Evolutionary conservation across 2,329 filamentous ascomycete species (phyloP), one percentile per base, ranked within the genome.

Genomic region (Rhexocercosporidium sp.): DNA sequence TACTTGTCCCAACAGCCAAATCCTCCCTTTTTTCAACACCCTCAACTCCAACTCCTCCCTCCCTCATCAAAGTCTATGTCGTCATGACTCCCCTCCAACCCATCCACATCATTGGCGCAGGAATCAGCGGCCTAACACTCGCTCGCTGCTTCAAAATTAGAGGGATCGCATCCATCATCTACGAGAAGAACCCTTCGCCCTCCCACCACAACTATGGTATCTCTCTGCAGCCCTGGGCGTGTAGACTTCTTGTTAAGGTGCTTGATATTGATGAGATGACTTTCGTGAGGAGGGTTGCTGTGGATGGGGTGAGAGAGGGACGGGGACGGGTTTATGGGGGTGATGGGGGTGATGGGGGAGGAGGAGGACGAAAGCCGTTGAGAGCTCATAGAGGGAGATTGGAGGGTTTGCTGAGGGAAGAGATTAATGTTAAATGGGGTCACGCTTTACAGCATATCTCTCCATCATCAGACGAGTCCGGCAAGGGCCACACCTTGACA

Each of bases 91-190:
- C 25, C 31, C 57, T n/a, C n/a, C n/a, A n/a, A n/a, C n/a, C 67
- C 51, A 34, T 71, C 20, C 66, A 65, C 34, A 69, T 71, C 29
- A 49, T 69, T 29, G 67, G 69, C 16, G 60, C 63, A 6, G 69
- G 67, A 3, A 47, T 71, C 22, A 60, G 53, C 25, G 69, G 69
- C 6, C 54, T 71, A 9, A 65, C 66, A 16, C 64, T 71, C 39
- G 67, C 59, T 22, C 61, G 63, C n/a, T 61, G 65, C 41, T 59
- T 68, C 39, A 56, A 39, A 20, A 66, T 65, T 20, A 53, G 41
- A 51, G 64, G 64, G 39, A 66, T 71, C 11, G 54, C 54, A 14
- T 27, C 49, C 34, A 44, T 68, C 11, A 57, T 69, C 3, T 68
- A 66, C 22, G 69, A 69, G 39, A 67, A 63, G 27, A 66, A 57